Evolutionary conservation across 78 protist species (phyloP).

Genomic region (Bodo saltans): DNA sequence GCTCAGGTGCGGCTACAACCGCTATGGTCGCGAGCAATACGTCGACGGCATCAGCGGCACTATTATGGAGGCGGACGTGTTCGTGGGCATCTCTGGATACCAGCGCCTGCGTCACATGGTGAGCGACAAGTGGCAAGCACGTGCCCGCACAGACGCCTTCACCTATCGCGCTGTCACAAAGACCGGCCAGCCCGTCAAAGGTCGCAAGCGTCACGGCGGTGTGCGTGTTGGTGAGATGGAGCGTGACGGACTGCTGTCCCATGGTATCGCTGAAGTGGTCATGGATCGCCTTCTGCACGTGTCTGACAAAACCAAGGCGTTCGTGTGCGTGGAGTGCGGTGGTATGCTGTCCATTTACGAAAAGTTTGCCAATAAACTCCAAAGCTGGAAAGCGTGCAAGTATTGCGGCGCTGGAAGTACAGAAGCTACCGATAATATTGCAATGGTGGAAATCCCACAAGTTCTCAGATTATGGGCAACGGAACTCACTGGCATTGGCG

Average conservation of each 20-base stretch:
- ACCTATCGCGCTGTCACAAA: constrained; percentile 76
- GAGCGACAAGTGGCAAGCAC: constrained; percentile 96
- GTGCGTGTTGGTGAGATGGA: constrained; percentile 99
- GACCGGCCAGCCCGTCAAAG: constrained; percentile 96
- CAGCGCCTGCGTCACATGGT: constrained; percentile 99
- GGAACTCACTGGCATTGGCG: constrained; percentile 84
- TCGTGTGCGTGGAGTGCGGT: constrained; percentile 72
- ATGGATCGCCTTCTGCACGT: constrained; percentile 86
- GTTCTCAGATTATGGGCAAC: constrained; percentile 78
- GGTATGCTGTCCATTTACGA: constrained; percentile 33
- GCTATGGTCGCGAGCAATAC: constrained; percentile 85
- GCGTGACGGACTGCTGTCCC: constrained; percentile 94
- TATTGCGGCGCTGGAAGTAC: neutral
- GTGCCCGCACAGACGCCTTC: constrained; percentile 50
- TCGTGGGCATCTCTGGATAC: constrained; percentile 90
- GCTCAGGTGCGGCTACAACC: constrained; percentile 79
- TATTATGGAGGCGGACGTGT: constrained; percentile 85
- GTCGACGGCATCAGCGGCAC: constrained; percentile 83
- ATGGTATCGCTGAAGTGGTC: constrained; percentile 85
- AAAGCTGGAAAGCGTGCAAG: neutral
- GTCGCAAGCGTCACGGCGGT: constrained; percentile 81
- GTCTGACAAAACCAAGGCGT: constrained; percentile 57
- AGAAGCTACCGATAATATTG: neutral
- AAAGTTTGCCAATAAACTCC: neutral
- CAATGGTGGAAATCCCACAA: constrained; percentile 67